Percentiles rank a stretch among this genome's conserved stretches.
Evolutionary conservation across 768 basidiomycete species (phyloP).

Genomic region (Tylopilus sp.): DNA sequence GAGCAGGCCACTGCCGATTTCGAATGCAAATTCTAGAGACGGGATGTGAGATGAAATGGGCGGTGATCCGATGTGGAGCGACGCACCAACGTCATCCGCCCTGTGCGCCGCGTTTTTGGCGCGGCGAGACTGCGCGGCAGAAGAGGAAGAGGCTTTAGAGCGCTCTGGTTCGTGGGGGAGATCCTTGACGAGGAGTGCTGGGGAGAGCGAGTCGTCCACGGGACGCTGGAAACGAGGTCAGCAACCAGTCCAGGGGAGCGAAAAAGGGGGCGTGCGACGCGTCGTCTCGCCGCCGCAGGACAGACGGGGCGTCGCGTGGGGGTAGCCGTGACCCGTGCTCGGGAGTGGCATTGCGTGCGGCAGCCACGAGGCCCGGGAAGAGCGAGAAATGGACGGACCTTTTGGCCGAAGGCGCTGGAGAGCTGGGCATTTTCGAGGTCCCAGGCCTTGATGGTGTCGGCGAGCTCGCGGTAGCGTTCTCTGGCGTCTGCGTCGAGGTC

Average conservation of each 20-base stretch:
- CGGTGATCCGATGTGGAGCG: constrained; percentile 10
- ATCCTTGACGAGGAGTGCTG: constrained; percentile 44
- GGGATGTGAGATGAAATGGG: constrained; percentile 8
- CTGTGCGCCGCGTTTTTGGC: constrained; percentile 91
- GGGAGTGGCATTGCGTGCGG: constrained; percentile 4
- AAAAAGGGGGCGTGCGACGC: not conserved
- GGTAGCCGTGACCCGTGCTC: not conserved
- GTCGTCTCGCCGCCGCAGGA: not conserved
- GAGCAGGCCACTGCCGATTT: constrained; percentile 90
- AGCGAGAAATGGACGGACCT: constrained; percentile 43
- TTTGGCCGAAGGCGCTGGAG: constrained; percentile 61
- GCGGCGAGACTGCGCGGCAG: constrained; percentile 80
- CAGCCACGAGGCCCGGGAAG: constrained; percentile 16
- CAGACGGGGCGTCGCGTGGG: not conserved
- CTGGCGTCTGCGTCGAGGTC: constrained; percentile 65
- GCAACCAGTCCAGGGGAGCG: not conserved
- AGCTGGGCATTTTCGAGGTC: constrained; percentile 76
- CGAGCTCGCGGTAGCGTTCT: constrained; percentile 72
- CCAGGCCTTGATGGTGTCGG: constrained; percentile 73
- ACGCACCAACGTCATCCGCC: constrained; percentile 84
- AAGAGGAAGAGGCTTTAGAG: constrained; percentile 58
- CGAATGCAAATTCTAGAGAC: constrained; percentile 88
- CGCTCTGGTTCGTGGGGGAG: constrained; percentile 63
- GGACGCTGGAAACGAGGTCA: constrained; percentile 34
- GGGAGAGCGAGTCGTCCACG: constrained; percentile 48